phyloP scores from a whole-genome alignment of 441 rosid species.

The Gossypium gossypioides region DNA sequence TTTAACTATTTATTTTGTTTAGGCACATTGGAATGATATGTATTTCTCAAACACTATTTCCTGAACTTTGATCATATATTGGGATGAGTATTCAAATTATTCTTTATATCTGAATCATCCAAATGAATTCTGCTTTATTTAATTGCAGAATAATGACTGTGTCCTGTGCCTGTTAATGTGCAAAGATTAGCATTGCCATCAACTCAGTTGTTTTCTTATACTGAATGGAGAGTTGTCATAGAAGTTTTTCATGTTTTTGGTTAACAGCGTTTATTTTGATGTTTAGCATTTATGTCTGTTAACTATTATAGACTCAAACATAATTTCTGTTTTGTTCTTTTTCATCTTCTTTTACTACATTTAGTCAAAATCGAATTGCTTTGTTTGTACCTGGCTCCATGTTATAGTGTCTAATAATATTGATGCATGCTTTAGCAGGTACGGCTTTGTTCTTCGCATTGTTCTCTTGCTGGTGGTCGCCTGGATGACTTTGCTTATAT shows the following conservation, averaged over 20 bases:
- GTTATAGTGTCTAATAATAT: slow-evolving; percentile 8
- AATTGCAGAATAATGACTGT: background rate
- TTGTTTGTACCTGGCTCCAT: slow-evolving; percentile 3
- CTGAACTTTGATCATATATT: background rate
- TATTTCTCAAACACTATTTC: background rate
- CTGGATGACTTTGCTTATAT: slow-evolving; percentile 88
- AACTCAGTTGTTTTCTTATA: background rate
- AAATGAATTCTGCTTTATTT: background rate
- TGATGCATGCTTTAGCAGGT: slow-evolving; percentile 47
- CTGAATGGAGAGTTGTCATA: background rate
- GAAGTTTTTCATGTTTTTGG: background rate
- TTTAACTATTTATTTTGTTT: background rate
- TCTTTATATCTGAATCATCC: background rate
- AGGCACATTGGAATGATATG: background rate
- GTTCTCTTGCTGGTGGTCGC: slow-evolving; percentile 76
- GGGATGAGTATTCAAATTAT: background rate
- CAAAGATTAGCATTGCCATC: background rate
- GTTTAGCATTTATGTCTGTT: background rate
- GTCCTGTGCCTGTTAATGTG: background rate
- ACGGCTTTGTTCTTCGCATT: slow-evolving; percentile 70
- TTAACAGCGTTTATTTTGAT: background rate
- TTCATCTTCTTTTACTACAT: background rate
- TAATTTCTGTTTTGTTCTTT: background rate
- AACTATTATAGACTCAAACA: background rate
- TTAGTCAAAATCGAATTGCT: background rate